Percentiles rank a stretch among this genome's conserved stretches.
phyloP scores from a whole-genome alignment of 345 rosid genomes.

The Anacardium occidentale region DNA sequence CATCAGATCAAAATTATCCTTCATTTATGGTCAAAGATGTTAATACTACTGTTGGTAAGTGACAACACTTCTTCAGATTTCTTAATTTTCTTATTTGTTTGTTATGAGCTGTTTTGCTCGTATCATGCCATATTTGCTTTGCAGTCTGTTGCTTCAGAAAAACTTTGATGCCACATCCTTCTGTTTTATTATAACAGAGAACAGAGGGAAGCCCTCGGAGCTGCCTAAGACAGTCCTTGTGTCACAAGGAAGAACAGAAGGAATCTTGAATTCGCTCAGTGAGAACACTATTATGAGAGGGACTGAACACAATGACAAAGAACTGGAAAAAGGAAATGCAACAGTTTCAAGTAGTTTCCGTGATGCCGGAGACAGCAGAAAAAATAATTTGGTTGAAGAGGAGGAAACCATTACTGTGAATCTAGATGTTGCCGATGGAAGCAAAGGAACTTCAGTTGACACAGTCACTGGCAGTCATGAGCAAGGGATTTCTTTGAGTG shows the following conservation, averaged over 20 bases:
- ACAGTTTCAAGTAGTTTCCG: conserved; percentile 16
- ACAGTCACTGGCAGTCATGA: conserved; percentile 3
- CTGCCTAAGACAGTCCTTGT: conserved; percentile 22
- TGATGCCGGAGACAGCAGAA: conserved; percentile 24
- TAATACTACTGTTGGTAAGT: conserved; percentile 39
- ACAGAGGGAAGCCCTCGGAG: conserved; percentile 19
- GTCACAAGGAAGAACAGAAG: conserved; percentile 44
- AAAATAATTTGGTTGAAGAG: conserved; percentile 18
- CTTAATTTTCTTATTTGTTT: not conserved
- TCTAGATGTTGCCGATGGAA: conserved; percentile 21
- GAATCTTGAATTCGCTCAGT: conserved; percentile 44
- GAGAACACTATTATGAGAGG: conserved; percentile 27
- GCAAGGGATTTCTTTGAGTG: conserved; percentile 8
- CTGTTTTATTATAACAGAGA: conserved; percentile 32
- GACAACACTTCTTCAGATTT: not conserved
- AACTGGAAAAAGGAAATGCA: conserved; percentile 22
- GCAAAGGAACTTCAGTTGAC: conserved; percentile 13
- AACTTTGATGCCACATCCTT: too few species aligned
- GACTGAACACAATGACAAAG: conserved; percentile 21
- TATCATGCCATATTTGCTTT: not conserved
- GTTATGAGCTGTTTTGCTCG: not conserved
- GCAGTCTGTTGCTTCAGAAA: not conserved
- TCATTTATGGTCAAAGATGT: conserved; percentile 23
- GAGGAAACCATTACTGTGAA: conserved; percentile 25
- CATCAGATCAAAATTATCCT: conserved; percentile 24